Percentiles rank a stretch among this genome's conserved stretches.
Evolutionary conservation across 305 asterid genomes (phyloP).

Genomic region (Solanum hybrid): DNA sequence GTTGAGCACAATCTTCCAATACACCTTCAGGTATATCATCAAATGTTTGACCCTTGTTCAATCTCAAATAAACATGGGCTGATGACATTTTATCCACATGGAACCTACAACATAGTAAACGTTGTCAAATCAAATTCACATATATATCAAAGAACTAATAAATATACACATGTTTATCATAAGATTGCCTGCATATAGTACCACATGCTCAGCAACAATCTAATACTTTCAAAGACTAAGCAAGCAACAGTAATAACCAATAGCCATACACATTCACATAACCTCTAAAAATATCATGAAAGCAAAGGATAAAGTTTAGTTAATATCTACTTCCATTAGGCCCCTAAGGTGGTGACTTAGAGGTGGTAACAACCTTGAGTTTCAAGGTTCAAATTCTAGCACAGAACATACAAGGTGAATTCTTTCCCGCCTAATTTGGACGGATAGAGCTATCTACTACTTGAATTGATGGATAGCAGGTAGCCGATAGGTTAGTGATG

Average conservation of each 20-base stretch:
- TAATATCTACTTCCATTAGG: not conserved
- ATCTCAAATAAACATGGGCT: constrained; percentile 89
- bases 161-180: not conserved
- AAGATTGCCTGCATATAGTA: not conserved
- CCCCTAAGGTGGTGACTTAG: not conserved
- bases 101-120: constrained; percentile 51
- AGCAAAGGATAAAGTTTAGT: not conserved
- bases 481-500: not conserved
- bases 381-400: not conserved
- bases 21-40: constrained; percentile 86
- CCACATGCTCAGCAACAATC: not conserved
- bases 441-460: not conserved
- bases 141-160: not conserved
- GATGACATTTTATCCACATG: constrained; percentile 99
- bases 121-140: constrained; percentile 10
- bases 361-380: not conserved
- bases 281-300: not conserved
- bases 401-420: not conserved
- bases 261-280: not conserved
- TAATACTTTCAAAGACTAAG: not conserved
- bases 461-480: not conserved
- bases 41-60: constrained; percentile 70
- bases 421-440: not conserved
- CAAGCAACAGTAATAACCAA: not conserved
- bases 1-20: constrained; percentile 85